Conservation (phyloP, 352 stramenopile species). For the Aphanomyces stellatus region DNA sequence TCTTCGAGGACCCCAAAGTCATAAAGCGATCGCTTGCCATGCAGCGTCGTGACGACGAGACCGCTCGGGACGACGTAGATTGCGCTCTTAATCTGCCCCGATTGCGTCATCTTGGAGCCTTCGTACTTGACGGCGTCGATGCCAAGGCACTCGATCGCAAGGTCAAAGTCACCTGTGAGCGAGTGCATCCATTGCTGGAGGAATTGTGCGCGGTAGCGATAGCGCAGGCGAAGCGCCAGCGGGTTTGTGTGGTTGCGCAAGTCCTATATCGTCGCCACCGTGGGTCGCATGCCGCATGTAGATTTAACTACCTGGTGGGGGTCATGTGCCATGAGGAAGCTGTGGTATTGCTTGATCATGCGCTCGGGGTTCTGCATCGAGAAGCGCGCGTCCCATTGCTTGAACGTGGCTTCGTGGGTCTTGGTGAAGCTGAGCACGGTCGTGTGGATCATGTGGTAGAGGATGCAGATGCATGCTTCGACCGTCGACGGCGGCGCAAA, state of each 20-base stretch:
- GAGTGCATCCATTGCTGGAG: conserved; percentile 12
- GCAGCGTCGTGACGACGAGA: background rate
- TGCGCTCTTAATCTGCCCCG: conserved; percentile 8
- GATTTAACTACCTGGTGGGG: background rate
- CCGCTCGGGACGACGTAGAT: conserved; percentile 15
- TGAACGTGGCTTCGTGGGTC: background rate
- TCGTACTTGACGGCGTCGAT: conserved; percentile 14
- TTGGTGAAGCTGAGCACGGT: conserved; percentile 12
- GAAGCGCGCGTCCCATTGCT: background rate
- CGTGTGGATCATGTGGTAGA: conserved; percentile 12
- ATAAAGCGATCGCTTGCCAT: background rate
- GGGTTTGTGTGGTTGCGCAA: background rate
- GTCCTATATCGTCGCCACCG: background rate
- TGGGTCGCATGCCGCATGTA: background rate
- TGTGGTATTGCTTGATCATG: conserved; percentile 19
- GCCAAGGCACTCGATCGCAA: conserved; percentile 7
- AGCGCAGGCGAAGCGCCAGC: conserved; percentile 1
- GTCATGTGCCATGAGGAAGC: conserved; percentile 13
- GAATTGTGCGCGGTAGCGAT: conserved; percentile 1
- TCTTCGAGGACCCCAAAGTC: background rate
- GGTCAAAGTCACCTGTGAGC: conserved; percentile 6
- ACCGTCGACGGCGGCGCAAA: conserved; percentile 3
- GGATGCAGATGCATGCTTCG: conserved; percentile 2
- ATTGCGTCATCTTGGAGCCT: conserved; percentile 8
- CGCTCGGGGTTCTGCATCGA: conserved; percentile 8